These are phyloP conservation scores for Aspergillus felis DNA, from an alignment of 2,329 filamentous ascomycete genomes.

Conservation along the genomic window DNA sequence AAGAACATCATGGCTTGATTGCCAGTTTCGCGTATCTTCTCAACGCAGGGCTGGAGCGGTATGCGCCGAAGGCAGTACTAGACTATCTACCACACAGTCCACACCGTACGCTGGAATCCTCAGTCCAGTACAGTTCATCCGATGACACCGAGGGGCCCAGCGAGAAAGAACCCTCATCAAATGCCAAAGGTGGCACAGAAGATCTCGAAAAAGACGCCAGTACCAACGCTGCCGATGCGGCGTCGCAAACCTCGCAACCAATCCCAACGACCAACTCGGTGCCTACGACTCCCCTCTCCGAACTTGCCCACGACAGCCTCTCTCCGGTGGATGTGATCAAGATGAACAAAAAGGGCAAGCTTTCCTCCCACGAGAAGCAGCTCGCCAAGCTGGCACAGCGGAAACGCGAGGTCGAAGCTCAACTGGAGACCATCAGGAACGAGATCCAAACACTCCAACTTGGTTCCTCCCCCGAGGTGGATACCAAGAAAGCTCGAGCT, in stretches of 20 bases:
- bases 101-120: constrained; percentile 16
- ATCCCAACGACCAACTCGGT: constrained; percentile 17
- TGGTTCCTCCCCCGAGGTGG: constrained; percentile 1
- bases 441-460: constrained; percentile 30
- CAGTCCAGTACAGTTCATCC: constrained; percentile 1
- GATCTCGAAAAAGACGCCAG: background rate
- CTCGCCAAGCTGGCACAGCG: constrained; percentile 40
- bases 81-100: constrained; percentile 44
- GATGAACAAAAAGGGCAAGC: constrained; percentile 27
- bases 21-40: constrained; percentile 34
- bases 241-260: constrained; percentile 8
- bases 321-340: constrained; percentile 22
- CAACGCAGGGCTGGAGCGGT: constrained; percentile 45
- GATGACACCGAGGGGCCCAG: background rate
- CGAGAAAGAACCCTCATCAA: background rate
- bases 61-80: constrained; percentile 49
- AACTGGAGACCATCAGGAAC: constrained; percentile 32
- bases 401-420: constrained; percentile 36
- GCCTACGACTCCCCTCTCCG: constrained; percentile 13
- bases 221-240: constrained; percentile 2
- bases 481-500: constrained; percentile 1
- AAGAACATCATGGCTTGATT: constrained; percentile 31
- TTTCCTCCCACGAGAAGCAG: constrained; percentile 40
- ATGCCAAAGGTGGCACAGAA: background rate
- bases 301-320: constrained; percentile 17